phyloP scores from a whole-genome alignment of 1,284 basidiomycete species.

The Athelia sp. region DNA sequence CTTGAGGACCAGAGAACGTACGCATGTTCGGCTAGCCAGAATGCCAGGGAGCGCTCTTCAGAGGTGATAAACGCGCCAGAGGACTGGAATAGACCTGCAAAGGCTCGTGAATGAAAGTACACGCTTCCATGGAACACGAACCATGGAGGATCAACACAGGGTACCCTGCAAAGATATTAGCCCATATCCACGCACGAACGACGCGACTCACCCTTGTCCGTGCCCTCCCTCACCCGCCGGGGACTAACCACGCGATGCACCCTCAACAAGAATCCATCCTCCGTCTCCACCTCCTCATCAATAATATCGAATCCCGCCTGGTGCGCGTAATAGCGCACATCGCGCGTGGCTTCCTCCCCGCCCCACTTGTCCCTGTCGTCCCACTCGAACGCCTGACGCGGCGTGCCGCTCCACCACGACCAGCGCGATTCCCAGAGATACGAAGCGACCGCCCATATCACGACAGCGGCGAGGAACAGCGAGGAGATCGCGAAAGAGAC shows the following conservation, averaged over 20 bases:
- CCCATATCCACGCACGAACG: neutral
- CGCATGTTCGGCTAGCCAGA: slow-evolving; percentile 54
- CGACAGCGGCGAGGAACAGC: slow-evolving; percentile 38
- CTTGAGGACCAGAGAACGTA: slow-evolving; percentile 3
- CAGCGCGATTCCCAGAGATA: slow-evolving; percentile 23
- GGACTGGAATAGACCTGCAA: slow-evolving; percentile 47
- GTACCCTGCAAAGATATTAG: slow-evolving; percentile 36
- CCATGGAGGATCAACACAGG: slow-evolving; percentile 57
- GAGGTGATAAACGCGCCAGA: slow-evolving; percentile 60
- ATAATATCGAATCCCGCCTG: slow-evolving; percentile 51
- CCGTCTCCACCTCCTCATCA: slow-evolving; percentile 50
- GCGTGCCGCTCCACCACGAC: slow-evolving; percentile 18
- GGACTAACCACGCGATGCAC: slow-evolving; percentile 49
- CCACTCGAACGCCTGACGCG: slow-evolving; percentile 34
- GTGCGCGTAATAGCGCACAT: slow-evolving; percentile 50
- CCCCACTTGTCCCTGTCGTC: slow-evolving; percentile 43
- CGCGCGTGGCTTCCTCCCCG: slow-evolving; percentile 43
- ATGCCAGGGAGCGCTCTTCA: slow-evolving; percentile 55
- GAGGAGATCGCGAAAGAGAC: slow-evolving; percentile 42
- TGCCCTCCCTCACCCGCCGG: slow-evolving; percentile 22
- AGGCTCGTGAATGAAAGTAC: neutral
- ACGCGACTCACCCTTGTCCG: slow-evolving; percentile 16
- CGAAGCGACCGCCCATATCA: slow-evolving; percentile 29
- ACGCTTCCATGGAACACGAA: neutral
- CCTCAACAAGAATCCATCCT: slow-evolving; percentile 52